A percentile compares a stretch with the other conserved stretches of the same genome.
These are phyloP conservation scores for Papiliotrema flavescens DNA, from an alignment of 1,284 basidiomycete genomes.

Conservation along the genomic window DNA sequence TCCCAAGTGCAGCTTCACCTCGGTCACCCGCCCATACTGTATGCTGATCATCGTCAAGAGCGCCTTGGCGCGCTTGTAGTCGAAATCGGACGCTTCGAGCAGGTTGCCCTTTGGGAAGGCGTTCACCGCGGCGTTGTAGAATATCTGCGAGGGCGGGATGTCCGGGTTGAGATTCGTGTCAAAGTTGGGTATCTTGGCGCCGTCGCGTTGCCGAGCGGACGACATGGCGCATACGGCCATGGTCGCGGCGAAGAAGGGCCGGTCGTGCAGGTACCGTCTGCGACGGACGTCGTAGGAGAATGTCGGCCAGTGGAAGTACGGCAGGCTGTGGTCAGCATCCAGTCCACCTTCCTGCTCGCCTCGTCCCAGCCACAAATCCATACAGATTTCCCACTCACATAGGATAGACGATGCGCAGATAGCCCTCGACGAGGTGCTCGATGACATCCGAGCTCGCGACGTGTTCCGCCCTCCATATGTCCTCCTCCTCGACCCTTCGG, in stretches of 20 bases:
- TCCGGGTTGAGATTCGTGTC: background rate
- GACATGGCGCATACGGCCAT: conserved; percentile 43
- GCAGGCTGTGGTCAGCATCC: conserved; percentile 22
- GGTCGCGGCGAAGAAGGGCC: conserved; percentile 32
- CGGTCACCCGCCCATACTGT: conserved; percentile 32
- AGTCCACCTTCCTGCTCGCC: background rate
- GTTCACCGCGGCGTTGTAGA: conserved; percentile 22
- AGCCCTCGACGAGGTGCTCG: conserved; percentile 26
- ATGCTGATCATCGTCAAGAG: conserved; percentile 35
- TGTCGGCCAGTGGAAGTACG: conserved; percentile 46
- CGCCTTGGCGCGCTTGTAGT: conserved; percentile 33
- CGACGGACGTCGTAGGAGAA: conserved; percentile 25
- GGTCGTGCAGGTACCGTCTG: conserved; percentile 29
- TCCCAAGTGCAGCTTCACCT: conserved; percentile 30
- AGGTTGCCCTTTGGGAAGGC: conserved; percentile 23
- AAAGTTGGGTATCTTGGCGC: conserved; percentile 18
- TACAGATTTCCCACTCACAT: conserved; percentile 22
- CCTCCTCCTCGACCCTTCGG: background rate
- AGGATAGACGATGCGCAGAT: conserved; percentile 36
- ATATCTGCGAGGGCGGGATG: conserved; percentile 23
- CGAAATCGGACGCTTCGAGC: conserved; percentile 20
- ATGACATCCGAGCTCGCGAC: conserved; percentile 29
- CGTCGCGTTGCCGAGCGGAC: conserved; percentile 39
- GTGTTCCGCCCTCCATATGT: conserved; percentile 18
- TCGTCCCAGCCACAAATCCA: background rate